Conservation (phyloP, 2,329 filamentous ascomycete species). For the Phaeosphaeriaceae sp. region DNA sequence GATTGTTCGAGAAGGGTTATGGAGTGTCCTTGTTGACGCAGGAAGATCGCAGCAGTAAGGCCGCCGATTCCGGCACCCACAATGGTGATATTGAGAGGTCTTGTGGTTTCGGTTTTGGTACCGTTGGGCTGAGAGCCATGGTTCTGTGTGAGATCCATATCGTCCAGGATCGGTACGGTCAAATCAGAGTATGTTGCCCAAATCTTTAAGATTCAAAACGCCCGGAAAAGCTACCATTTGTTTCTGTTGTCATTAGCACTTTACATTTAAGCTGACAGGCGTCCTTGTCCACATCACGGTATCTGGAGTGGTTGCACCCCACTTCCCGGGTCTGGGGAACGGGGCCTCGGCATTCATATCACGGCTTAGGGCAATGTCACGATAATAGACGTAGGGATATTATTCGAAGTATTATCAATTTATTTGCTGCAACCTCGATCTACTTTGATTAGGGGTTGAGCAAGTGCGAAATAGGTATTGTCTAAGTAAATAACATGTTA, state of each 20-base stretch:
- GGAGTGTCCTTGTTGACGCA: conserved; percentile 52
- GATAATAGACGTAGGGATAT: too few relatives aligned
- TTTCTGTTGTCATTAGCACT: too few relatives aligned
- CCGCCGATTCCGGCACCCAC: conserved; percentile 60
- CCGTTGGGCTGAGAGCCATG: conserved; percentile 5
- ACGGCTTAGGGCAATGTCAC: too few relatives aligned
- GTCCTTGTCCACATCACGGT: not conserved
- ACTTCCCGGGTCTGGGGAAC: not conserved
- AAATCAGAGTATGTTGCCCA: not conserved
- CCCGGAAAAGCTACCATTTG: too few relatives aligned
- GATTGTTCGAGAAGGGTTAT: conserved; percentile 53
- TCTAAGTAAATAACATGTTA: too few relatives aligned
- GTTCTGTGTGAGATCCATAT: conserved; percentile 25
- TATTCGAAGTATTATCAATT: too few relatives aligned
- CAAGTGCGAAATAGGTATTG: too few relatives aligned
- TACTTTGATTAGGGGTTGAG: too few relatives aligned
- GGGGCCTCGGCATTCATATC: not conserved
- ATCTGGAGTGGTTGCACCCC: not conserved
- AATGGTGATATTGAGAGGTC: conserved; percentile 49
- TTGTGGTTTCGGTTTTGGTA: conserved; percentile 1
- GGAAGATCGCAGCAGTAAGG: conserved; percentile 58
- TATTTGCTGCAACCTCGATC: too few relatives aligned
- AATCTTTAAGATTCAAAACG: too few relatives aligned
- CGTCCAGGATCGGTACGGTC: not conserved
- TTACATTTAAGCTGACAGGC: too few relatives aligned